Base-by-base conservation (phyloP, 768 basidiomycete genomes). In the Podaxis pistillaris region DNA sequence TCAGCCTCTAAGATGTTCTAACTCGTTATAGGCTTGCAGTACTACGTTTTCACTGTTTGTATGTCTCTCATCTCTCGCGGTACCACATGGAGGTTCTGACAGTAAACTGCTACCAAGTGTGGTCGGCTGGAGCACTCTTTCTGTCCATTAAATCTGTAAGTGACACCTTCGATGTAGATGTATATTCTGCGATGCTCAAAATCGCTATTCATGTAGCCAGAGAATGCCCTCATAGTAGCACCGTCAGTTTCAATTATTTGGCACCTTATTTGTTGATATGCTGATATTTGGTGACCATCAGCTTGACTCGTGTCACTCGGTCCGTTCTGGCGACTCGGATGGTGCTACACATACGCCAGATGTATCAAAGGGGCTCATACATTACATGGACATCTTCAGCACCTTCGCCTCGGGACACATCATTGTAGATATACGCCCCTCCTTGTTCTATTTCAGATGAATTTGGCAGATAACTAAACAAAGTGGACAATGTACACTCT, bases 391-490 rank as follows among this genome's bases (percentile, higher is more conserved):
- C 19, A 46, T 9, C 44, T 8, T 46, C 44, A 17, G 44, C 5
- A 9, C n/a, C 44, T 46, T 46, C 17, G 2, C 44, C 2, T 46
- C n/a, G 7, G 44, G 9, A 22, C 19, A 19, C 44, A 22, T 46
- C 19, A 46, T 19, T 46, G 7, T 46, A 33, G 33, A 33, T 33
- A 33, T 33, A 0, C 8, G 2, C 8, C 33, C 33, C 8, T 9
- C 33, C 33, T 7, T 9, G 33, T 33, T 9, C 8, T 33, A 33
- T 33, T 33, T 9, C 89, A 83, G 56, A 93, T 28, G 24, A 26
- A 26, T 26, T 26, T 26, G 24, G 24, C 24, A 26, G 24, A 26
- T 26, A 26, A 26, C 24, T 26, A 26, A 2, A 26, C 24, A 26
- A 26, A 26, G 24, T 26, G 24, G 24, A 26, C 24, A 26, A 26